Conservation (phyloP, 108 stramenopile species). For the Nitzschia putrida region DNA sequence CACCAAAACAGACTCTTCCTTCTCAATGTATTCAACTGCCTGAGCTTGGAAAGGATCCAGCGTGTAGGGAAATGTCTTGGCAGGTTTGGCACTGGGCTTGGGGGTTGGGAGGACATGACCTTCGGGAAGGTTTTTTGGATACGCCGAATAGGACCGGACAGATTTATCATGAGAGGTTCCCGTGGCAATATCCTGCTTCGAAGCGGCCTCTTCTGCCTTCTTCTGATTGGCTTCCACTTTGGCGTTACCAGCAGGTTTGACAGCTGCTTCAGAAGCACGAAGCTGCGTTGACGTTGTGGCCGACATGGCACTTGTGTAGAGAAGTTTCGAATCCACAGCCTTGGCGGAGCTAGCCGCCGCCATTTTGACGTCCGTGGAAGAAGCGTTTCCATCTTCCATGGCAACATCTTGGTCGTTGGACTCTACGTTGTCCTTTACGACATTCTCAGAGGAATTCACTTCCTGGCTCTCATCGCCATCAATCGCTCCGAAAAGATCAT, state of each 20-base stretch:
- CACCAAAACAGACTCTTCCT: constrained; percentile 93
- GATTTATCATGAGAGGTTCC: constrained; percentile 89
- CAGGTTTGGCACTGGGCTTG: constrained; percentile 59
- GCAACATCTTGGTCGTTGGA: constrained; percentile 29
- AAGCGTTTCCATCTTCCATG: neutral
- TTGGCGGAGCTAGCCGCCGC: no score
- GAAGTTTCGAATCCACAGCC: constrained; percentile 19
- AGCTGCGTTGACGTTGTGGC: constrained; percentile 31
- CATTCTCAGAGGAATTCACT: constrained; percentile 11
- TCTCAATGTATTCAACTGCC: constrained; percentile 91
- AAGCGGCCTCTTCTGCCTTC: constrained; percentile 30
- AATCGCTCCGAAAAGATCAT: constrained; percentile 86
- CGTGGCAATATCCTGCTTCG: constrained; percentile 64
- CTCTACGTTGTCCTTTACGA: neutral
- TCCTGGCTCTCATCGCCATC: constrained; percentile 60
- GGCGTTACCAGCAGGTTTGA: constrained; percentile 5
- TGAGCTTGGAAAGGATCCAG: constrained; percentile 96
- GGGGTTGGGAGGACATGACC: constrained; percentile 35
- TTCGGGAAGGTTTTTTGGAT: constrained; percentile 64
- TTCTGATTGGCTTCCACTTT: constrained; percentile 10
- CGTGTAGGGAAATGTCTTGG: constrained; percentile 93
- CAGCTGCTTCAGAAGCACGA: constrained; percentile 13
- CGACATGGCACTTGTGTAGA: constrained; percentile 41
- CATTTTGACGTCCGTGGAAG: neutral
- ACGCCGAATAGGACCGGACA: constrained; percentile 77